Evolutionary conservation across 306 rosid genomes (phyloP), one percentile per base, ranked within the genome.

Genomic region (Medicago ruthenica): DNA sequence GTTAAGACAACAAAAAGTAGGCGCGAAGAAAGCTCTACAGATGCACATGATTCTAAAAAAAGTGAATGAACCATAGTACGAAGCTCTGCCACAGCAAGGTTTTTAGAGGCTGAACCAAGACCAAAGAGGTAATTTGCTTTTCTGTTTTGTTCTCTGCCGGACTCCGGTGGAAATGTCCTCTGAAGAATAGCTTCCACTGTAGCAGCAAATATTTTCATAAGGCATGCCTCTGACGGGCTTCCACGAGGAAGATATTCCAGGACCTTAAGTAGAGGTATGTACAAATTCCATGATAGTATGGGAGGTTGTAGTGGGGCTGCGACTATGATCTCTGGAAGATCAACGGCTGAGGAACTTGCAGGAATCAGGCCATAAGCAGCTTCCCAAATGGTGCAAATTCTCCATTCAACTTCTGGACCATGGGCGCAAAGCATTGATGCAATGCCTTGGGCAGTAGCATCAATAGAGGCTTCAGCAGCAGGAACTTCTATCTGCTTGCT

Each of bases 351-450:
- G 79, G 98, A 94, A 84, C 93, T 94, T 79, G 90, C 81, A 64
- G 97, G 98, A 81, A 94, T 94, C 76, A 94, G 85, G 74, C 98
- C 98, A 86, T 94, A 94, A 44, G 97, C 98, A 80, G 98, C 98
- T 85, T 94, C 97, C 98, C 98, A 94, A 53, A 94, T 94, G 64
- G 98, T 94, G 88, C 98, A 94, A 62, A 92, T 94, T 86, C 98
- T 87, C 98, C 98, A 94, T 86, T 94, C 98, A 85, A 94, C 98
- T 85, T 94, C 98, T 12, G 98, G 97, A 61, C 98, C 98, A 85
- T 94, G 98, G 61, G 98, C 97, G 80, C 97, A 92, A 69, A 94
- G 96, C 98, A 94, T 88, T 67, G 98, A 92, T 12, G 97, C 97
- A 80, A 94, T 92, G 62, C 98, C 98, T 84, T 94, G 98, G 59